Base-by-base conservation (phyloP, 441 rosid genomes). In the Breynia disticha region DNA sequence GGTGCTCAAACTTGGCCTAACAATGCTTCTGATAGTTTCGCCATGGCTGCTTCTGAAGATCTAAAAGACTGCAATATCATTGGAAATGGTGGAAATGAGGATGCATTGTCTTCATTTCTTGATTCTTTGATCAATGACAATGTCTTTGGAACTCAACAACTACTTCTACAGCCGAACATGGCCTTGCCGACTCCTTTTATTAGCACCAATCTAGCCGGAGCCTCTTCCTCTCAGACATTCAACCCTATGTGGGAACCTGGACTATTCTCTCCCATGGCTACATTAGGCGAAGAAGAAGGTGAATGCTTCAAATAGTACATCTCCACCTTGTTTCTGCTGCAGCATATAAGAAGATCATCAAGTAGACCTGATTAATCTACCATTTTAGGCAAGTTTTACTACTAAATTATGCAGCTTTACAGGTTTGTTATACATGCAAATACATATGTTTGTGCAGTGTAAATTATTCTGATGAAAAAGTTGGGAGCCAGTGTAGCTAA, bases 71-170 rank as follows among this genome's bases (percentile, higher is more conserved):
- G 2, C 58, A 41, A 41, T 41, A 9, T 41, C 13, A n/a, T 28
- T 35, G 51, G 39, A 66, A 64, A 45, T 69, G 62, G 12, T 59
- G 69, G 32, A 72, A 76, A 63, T 32, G 84, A 82, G 14, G 86
- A 82, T 39, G 56, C 66, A 53, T 82, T 82, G 63, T 79, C 90
- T 1, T 77, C 81, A 2, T 80, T 82, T 74, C 78, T 86, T 32
- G 79, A 80, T 68, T 80, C 87, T 10, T 66, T 86, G 52, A 72
- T 86, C 63, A 76, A 80, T 41, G 90, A 79, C 41, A 81, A 74
- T 62, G 77, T 68, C 32, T 76, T 80, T 48, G 54, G 62, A 16
- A 37, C 13, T 41, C 72, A 61, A 14, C 57, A 49, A 2, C 56
- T 49, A 4, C 51, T 43, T 1, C 52, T 14, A 42, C 45, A 56